These are phyloP conservation scores for Leccinum subgranulosum DNA, from an alignment of 768 basidiomycete species.

Conservation along the genomic window DNA sequence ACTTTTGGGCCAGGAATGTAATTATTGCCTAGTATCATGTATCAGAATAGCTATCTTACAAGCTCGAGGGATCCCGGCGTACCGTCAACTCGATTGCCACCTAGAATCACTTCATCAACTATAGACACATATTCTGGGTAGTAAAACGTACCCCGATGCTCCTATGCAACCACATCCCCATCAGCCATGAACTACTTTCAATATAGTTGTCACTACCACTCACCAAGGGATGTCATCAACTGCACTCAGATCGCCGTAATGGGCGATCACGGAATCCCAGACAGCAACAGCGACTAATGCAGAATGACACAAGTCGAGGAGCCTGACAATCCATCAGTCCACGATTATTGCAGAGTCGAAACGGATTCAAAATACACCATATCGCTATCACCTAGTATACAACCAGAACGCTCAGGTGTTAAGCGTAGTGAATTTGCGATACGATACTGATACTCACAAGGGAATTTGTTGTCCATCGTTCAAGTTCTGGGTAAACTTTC, in stretches of 20 bases:
- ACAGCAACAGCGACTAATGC: conserved; percentile 18
- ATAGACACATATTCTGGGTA: background rate
- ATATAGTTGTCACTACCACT: background rate
- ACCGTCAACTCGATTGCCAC: conserved; percentile 20
- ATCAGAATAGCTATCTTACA: background rate
- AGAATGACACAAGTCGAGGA: conserved; percentile 24
- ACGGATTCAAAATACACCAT: conserved; percentile 13
- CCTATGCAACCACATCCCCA: conserved; percentile 4
- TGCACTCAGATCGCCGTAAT: conserved; percentile 13
- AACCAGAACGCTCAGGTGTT: background rate
- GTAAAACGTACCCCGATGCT: conserved; percentile 21
- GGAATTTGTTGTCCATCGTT: conserved; percentile 13
- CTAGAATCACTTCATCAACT: conserved; percentile 8
- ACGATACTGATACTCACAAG: too few relatives aligned
- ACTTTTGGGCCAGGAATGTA: conserved; percentile 24
- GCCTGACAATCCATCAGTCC: conserved; percentile 7
- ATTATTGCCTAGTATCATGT: conserved; percentile 14
- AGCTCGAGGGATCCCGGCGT: background rate
- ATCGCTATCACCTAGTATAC: conserved; percentile 15
- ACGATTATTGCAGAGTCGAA: background rate
- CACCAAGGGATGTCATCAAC: conserved; percentile 22
- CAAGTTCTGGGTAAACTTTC: conserved; percentile 9
- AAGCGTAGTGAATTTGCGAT: background rate
- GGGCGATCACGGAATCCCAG: conserved; percentile 22
- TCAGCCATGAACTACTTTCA: background rate